Evolutionary conservation across 164 flowering plant genomes (phyloP), one percentile per base, ranked within the genome.

Genomic region (Buxus sempervirens): DNA sequence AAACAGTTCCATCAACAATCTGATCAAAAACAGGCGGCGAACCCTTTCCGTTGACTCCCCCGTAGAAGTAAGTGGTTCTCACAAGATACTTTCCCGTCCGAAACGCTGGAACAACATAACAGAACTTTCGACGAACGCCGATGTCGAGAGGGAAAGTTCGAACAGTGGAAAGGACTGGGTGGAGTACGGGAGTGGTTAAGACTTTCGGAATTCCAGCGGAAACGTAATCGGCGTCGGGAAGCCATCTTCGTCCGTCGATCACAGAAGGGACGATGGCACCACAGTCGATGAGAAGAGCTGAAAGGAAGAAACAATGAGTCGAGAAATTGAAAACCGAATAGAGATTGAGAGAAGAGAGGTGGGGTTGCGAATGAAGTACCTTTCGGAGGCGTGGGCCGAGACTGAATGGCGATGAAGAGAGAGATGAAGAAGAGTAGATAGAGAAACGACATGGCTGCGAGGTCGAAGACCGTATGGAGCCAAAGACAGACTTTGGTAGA

Each of bases 1-100:
- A 95, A 6, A 88, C n/a, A 0, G 97, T 89, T 59, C 97, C 97
- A 54, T 92, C 97, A 8, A 95, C 89, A 18, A 92, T 85, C 79
- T 89, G 97, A 67, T 91, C 96, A 58, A 92, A 92, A 21, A 91
- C 96, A 22, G 97, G 93, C 16, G 96, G 90, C 32, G 78, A 64
- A 13, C 61, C 68, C 8, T 5, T 42, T 55, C 89, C 93, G 55
- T 88, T 83, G 32, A 87, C 62, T 14, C 86, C 94, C 9, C 96
- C 96, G 60, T 92, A 90, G 79, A 76, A 95, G 72, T 88, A 95
- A 12, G 88, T 90, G 0, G 96, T 88, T 66, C 99, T 73, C 22
- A 95, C 77, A 67, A 90, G 65, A 83, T 95, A 92, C 70, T 76
- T 82, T 5, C 67, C 79, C 2, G 66, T 58, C 5, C 88, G 88